Evolutionary conservation across 176 grass and related monocot genomes (phyloP).

Genomic region (Neostapfia colusana): DNA sequence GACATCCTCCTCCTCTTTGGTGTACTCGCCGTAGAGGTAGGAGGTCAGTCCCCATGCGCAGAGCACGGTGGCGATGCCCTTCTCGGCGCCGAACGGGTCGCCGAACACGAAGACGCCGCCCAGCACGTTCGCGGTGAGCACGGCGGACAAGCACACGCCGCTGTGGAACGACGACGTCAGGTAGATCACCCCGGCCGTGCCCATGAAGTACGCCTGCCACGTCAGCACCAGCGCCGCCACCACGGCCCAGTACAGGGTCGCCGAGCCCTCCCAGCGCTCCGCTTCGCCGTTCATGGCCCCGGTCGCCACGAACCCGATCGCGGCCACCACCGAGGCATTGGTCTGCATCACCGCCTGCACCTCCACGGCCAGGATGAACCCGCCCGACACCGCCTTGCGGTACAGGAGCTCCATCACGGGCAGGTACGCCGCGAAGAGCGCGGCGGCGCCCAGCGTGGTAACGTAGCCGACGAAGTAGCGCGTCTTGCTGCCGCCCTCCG

Average conservation of each 20-base stretch:
- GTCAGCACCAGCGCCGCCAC: slow-evolving; percentile 51
- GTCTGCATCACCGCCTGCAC: slow-evolving; percentile 83
- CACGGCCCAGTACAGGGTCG: slow-evolving; percentile 56
- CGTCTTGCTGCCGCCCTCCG: slow-evolving; percentile 8
- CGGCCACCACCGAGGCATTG: slow-evolving; percentile 44
- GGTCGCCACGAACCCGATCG: slow-evolving; percentile 39
- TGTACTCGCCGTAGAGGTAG: slow-evolving; percentile 82
- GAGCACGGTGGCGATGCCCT: slow-evolving; percentile 68
- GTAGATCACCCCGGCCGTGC: slow-evolving; percentile 79
- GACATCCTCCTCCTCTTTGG: slow-evolving; percentile 40
- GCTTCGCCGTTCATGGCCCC: slow-evolving; percentile 39
- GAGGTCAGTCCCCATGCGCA: slow-evolving; percentile 81
- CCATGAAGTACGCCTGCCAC: slow-evolving; percentile 98
- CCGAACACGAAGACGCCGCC: slow-evolving; percentile 72
- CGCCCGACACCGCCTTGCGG: slow-evolving; percentile 42
- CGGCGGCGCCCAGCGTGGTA: slow-evolving; percentile 66
- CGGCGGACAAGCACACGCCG: slow-evolving; percentile 82
- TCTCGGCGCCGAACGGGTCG: slow-evolving; percentile 71
- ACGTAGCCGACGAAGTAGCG: slow-evolving; percentile 62
- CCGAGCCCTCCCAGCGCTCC: slow-evolving; percentile 44
- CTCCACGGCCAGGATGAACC: slow-evolving; percentile 68
- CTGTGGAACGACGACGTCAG: slow-evolving; percentile 79
- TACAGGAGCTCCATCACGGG: slow-evolving; percentile 84
- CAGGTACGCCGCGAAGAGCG: slow-evolving; percentile 69
- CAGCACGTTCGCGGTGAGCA: slow-evolving; percentile 68